These are phyloP conservation scores for Gentiana straminea DNA, from an alignment of 257 asterid species.

Conservation along the genomic window DNA sequence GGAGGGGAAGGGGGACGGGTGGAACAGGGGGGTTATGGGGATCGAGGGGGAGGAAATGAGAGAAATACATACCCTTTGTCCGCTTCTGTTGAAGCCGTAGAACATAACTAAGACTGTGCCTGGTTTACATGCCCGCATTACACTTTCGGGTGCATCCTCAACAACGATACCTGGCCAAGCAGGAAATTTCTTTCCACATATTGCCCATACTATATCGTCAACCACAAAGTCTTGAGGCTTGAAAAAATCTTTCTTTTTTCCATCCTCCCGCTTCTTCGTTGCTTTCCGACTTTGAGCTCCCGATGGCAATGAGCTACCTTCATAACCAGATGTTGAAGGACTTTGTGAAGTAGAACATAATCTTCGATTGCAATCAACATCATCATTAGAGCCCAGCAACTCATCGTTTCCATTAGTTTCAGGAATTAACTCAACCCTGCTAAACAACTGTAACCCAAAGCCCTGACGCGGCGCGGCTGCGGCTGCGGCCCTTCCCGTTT, in stretches of 20 bases:
- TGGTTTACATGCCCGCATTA: conserved; percentile 64
- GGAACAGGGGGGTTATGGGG: too few relatives aligned
- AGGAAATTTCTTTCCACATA: conserved; percentile 73
- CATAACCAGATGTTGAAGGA: conserved; percentile 43
- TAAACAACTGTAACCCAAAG: conserved; percentile 17
- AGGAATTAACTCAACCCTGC: conserved; percentile 7
- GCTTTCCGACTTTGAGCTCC: conserved; percentile 26
- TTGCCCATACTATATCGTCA: conserved; percentile 93
- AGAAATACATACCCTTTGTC: conserved; percentile 52
- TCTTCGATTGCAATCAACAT: conserved; percentile 2
- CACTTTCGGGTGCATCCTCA: conserved; percentile 80
- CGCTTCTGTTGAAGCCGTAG: conserved; percentile 61
- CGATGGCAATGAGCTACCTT: conserved; percentile 31
- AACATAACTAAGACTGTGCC: conserved; percentile 90
- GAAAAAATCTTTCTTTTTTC: conserved; percentile 38
- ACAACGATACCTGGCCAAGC: conserved; percentile 97
- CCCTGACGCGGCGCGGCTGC: conserved; percentile 15
- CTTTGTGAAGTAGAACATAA: conserved; percentile 35
- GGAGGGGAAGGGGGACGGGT: too few relatives aligned
- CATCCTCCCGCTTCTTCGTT: conserved; percentile 33
- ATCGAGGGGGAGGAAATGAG: not conserved
- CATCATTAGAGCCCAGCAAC: conserved; percentile 5
- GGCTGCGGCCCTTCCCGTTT: conserved; percentile 27
- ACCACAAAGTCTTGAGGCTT: conserved; percentile 46
- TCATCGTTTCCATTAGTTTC: conserved; percentile 3